These are phyloP conservation scores for Pseudogymnoascus sp. DNA, from an alignment of 2,329 filamentous ascomycete species.

Conservation along the genomic window DNA sequence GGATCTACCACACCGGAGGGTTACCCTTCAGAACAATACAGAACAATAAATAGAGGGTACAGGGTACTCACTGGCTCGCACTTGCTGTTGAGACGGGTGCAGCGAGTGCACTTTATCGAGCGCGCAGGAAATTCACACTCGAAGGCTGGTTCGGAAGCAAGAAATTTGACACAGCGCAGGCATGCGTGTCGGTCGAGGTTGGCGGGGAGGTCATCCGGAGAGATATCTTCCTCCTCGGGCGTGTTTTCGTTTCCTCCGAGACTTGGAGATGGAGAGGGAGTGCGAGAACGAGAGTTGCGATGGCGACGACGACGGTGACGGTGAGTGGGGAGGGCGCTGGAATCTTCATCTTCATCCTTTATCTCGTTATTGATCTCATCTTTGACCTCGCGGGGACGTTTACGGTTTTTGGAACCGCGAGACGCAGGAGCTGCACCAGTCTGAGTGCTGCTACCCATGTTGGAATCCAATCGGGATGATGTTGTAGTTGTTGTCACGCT, in stretches of 20 bases:
- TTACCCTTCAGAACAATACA: neutral
- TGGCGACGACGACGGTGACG: neutral
- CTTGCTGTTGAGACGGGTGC: neutral
- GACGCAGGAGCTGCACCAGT: neutral
- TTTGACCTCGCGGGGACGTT: neutral
- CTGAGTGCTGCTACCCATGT: neutral
- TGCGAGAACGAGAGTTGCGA: neutral
- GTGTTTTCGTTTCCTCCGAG: neutral
- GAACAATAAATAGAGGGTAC: neutral
- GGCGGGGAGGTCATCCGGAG: neutral
- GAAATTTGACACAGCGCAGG: neutral
- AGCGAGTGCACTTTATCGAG: neutral
- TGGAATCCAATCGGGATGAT: neutral
- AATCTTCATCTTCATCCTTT: neutral
- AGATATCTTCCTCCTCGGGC: neutral
- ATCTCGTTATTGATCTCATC: too few relatives aligned
- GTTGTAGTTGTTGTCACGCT: neutral
- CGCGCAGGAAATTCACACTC: neutral
- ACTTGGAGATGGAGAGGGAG: neutral
- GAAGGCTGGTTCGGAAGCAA: neutral
- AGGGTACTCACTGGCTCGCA: neutral
- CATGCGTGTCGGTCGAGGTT: neutral
- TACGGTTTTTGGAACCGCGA: neutral
- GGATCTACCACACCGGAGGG: neutral
- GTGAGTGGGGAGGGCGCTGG: neutral